A percentile compares a stretch with the other conserved stretches of the same genome.
These are phyloP conservation scores for Chlorella sorokiniana DNA, from an alignment of 139 green algal genomes.

Conservation along the genomic window DNA sequence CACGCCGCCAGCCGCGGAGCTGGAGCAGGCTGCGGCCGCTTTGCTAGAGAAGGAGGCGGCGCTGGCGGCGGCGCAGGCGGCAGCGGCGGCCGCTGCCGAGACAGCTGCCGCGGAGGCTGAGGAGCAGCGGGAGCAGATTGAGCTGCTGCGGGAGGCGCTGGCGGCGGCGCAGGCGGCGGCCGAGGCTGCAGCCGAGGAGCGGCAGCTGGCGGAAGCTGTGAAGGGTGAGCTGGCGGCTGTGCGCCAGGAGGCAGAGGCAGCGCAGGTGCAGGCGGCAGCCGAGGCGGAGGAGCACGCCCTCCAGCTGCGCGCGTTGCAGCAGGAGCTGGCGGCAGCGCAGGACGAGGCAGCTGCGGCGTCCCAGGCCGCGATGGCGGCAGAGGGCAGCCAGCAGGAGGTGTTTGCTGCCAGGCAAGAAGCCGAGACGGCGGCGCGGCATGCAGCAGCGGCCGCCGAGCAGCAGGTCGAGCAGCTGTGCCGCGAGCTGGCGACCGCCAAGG, in stretches of 20 bases:
- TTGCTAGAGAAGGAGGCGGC: not conserved
- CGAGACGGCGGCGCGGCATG: not conserved
- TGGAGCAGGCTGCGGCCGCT: not conserved
- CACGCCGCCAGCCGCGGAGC: not conserved
- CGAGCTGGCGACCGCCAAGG: slow-evolving; percentile 4
- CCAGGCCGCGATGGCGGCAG: not conserved
- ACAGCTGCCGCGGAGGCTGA: slow-evolving; percentile 6
- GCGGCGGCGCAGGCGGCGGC: not conserved
- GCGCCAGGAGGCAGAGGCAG: not conserved
- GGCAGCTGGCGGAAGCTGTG: not conserved
- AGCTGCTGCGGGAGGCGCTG: slow-evolving; percentile 22
- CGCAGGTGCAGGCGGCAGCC: not conserved
- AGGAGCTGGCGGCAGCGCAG: not conserved
- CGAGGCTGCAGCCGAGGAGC: slow-evolving; percentile 2
- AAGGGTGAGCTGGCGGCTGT: slow-evolving; percentile 1
- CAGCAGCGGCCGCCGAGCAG: not conserved
- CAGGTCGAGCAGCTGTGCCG: not conserved
- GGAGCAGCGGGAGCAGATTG: not conserved
- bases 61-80: not conserved
- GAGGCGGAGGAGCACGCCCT: slow-evolving; percentile 24
- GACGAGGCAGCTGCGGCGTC: not conserved
- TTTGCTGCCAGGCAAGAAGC: not conserved
- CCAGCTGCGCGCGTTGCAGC: slow-evolving; percentile 14
- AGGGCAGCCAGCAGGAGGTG: not conserved
- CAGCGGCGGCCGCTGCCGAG: not conserved